Base-by-base conservation (phyloP, 2,329 filamentous ascomycete species). In the Penicillium psychrosexuale region DNA sequence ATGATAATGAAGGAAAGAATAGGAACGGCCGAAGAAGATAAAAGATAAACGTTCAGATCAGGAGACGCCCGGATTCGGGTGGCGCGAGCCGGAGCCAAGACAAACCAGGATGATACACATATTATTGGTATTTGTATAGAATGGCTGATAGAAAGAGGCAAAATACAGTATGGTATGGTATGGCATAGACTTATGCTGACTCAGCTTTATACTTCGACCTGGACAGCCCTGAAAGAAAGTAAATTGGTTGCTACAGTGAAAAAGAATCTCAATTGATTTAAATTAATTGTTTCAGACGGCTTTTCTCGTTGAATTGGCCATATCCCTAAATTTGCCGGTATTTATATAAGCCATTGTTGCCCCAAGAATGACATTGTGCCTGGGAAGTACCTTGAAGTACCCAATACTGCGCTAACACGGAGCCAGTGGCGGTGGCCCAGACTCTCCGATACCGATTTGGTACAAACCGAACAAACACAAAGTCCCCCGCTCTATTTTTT, bases 391-490 rank as follows among this genome's bases (percentile, higher is more conserved):
- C 19, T 7, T 11, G 19, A 50, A 50, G 47, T 50, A 50, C 28
- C 19, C 6, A 19, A 31, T 44, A 43, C 47, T n/a, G 17, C 33
- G 17, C 24, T 46, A 46, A 47, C 27, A 12, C 9, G 4, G 12
- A 43, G 47, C 28, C 28, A 33, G 28, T 43, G 42, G 49, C 33
- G 42, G 49, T 51, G 40, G 49, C 42, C 49, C 37, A 52, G 49
- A 52, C 34, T 52, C 42, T 34, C 30, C 8, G 15, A 27, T 50
- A 50, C 47, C 7, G 11, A 1, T 30, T 11, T 19, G 45, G 42
- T 39, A 34, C 45, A 51, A 56, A 53, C 40, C 50, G 62, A 65
- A 64, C 63, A 59, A 30, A 27, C 30, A 43, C 5, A 24, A 24
- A 8, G 11, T 28, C 37, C 47, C 47, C 37, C 47, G 22, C 47